phyloP scores from a whole-genome alignment of 805 yeast species.

The Candida succiphila region DNA sequence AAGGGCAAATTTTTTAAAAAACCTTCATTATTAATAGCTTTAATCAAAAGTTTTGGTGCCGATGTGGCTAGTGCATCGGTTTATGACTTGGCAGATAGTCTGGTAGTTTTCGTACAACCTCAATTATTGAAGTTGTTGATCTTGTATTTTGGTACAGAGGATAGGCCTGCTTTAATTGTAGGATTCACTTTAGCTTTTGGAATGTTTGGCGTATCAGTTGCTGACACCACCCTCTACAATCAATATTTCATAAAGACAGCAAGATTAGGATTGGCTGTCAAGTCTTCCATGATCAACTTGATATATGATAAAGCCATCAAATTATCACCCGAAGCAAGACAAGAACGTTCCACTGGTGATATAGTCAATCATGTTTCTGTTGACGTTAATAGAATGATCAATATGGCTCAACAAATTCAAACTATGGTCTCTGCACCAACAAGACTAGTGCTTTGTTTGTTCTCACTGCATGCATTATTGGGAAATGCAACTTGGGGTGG shows the following conservation, averaged over 20 bases:
- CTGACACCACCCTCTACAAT: constrained; percentile 55
- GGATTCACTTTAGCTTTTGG: constrained; percentile 56
- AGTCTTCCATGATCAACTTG: constrained; percentile 56
- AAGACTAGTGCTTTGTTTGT: constrained; percentile 40
- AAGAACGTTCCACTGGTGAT: constrained; percentile 60
- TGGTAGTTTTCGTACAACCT: constrained; percentile 39
- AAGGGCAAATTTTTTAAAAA: constrained; percentile 9
- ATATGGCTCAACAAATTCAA: constrained; percentile 43
- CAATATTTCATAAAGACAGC: constrained; percentile 52
- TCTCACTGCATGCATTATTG: constrained; percentile 43
- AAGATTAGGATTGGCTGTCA: constrained; percentile 55
- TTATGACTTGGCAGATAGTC: constrained; percentile 28
- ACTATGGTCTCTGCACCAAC: constrained; percentile 50
- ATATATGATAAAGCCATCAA: constrained; percentile 62
- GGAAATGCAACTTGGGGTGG: constrained; percentile 57
- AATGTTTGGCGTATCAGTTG: constrained; percentile 53
- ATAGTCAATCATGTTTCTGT: constrained; percentile 72
- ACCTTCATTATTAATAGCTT: constrained; percentile 23
- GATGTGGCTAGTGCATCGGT: constrained; percentile 24
- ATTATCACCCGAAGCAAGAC: constrained; percentile 58
- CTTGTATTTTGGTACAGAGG: constrained; percentile 26
- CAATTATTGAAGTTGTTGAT: constrained; percentile 45
- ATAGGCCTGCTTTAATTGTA: constrained; percentile 35
- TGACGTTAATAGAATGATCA: constrained; percentile 60
- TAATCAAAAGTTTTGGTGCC: constrained; percentile 27